Conservation (phyloP, 768 basidiomycete genomes). For the Lactifluus echinatus region DNA sequence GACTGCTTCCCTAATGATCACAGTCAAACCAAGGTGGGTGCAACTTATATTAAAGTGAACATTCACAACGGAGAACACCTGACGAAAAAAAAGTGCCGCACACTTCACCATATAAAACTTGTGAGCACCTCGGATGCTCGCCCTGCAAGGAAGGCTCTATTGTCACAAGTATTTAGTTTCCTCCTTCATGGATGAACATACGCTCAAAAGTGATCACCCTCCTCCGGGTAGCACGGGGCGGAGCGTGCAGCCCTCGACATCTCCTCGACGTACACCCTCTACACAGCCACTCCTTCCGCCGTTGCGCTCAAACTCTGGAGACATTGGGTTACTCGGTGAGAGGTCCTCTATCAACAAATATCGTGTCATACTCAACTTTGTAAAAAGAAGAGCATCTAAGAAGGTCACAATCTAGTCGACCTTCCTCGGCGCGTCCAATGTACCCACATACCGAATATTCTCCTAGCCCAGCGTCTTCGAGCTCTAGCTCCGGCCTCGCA, state of each 20-base stretch:
- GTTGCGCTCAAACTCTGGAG: background rate
- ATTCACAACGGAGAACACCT: background rate
- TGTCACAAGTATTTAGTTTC: slow-evolving; percentile 4
- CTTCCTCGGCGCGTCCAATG: background rate
- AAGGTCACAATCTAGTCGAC: background rate
- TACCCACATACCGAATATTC: background rate
- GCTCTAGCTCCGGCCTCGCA: slow-evolving; percentile 2
- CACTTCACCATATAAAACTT: slow-evolving; percentile 7
- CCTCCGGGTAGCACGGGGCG: background rate
- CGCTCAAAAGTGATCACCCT: background rate
- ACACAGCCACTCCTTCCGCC: background rate
- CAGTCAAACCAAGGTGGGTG: background rate
- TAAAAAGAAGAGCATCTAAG: background rate
- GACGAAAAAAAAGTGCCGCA: background rate
- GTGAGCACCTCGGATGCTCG: slow-evolving; percentile 5
- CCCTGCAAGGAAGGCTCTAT: background rate
- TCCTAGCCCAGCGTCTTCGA: slow-evolving; percentile 4
- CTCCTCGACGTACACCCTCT: background rate
- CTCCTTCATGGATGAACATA: slow-evolving; percentile 16
- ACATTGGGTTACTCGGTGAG: slow-evolving; percentile 1
- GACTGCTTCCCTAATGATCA: background rate
- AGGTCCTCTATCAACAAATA: background rate
- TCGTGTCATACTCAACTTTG: background rate
- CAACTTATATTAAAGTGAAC: slow-evolving; percentile 9
- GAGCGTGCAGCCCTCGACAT: slow-evolving; percentile 7